A percentile compares a stretch with the other conserved stretches of the same genome.
phyloP scores from a whole-genome alignment of 2,329 filamentous ascomycete genomes.

The Ilyonectria robusta region DNA sequence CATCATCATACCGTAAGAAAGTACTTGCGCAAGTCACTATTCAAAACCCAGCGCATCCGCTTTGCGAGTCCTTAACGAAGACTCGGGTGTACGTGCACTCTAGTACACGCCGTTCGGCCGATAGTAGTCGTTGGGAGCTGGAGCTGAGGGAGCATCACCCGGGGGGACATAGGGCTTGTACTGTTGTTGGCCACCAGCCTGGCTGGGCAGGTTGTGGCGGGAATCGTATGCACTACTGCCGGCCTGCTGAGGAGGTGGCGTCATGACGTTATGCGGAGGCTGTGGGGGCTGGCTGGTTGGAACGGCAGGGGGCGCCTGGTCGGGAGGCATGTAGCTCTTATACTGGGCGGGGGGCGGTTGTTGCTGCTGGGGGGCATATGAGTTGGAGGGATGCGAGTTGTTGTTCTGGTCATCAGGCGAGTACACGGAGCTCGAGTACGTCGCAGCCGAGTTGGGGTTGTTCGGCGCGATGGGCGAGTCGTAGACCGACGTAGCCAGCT shows the following conservation, averaged over 20 bases:
- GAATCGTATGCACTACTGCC: conserved; percentile 64
- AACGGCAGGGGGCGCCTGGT: conserved; percentile 58
- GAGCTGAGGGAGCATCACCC: conserved; percentile 62
- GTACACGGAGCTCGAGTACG: conserved; percentile 64
- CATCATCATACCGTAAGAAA: conserved; percentile 7
- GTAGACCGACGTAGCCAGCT: conserved; percentile 83
- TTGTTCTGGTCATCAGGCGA: conserved; percentile 61
- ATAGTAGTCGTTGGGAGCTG: conserved; percentile 70
- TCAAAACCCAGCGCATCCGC: not conserved
- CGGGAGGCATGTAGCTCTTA: conserved; percentile 57
- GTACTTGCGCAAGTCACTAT: conserved; percentile 3
- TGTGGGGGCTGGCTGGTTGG: conserved; percentile 54
- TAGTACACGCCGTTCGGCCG: conserved; percentile 59
- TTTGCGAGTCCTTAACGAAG: not conserved
- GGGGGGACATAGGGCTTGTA: conserved; percentile 74
- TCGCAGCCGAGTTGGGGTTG: conserved; percentile 59
- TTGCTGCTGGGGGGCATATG: conserved; percentile 50
- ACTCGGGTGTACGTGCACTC: not conserved
- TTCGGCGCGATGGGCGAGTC: conserved; percentile 77
- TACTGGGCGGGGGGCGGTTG: conserved; percentile 57
- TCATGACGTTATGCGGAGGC: conserved; percentile 51
- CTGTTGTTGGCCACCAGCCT: conserved; percentile 60
- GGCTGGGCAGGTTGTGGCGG: conserved; percentile 65
- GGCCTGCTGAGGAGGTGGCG: conserved; percentile 61
- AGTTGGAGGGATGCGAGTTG: conserved; percentile 47